A percentile compares a stretch with the other conserved stretches of the same genome.
Evolutionary conservation across 176 grass and related monocot species (phyloP).

Genomic region (Musa troglodytarum): DNA sequence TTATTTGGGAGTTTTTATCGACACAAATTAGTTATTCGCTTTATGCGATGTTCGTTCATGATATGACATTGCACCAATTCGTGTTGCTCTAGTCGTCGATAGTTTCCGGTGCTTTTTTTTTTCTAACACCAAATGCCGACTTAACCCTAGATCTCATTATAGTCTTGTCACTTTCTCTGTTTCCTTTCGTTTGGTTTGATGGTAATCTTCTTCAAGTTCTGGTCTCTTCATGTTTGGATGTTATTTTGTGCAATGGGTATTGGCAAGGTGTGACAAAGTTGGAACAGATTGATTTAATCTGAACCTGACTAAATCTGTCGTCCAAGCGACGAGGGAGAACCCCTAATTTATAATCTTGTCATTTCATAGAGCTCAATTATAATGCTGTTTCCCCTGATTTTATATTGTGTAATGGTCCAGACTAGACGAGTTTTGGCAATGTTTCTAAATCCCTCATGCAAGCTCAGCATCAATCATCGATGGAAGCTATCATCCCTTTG

Average conservation of each 20-base stretch:
- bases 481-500: neutral
- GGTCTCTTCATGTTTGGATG: neutral
- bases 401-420: neutral
- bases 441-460: neutral
- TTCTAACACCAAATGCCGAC: neutral
- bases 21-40: too few relatives aligned
- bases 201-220: too few relatives aligned
- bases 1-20: neutral
- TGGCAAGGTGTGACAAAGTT: neutral
- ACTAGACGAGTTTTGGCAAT: neutral
- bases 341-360: neutral
- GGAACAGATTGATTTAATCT: neutral
- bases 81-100: too few relatives aligned
- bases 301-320: too few relatives aligned
- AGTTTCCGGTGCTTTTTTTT: neutral
- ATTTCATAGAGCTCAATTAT: neutral
- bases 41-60: too few relatives aligned
- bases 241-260: neutral
- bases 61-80: too few relatives aligned
- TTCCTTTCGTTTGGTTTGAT: neutral
- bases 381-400: neutral
- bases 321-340: neutral
- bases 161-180: neutral
- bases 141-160: neutral
- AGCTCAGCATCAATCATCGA: too few relatives aligned